A percentile compares a stretch with the other conserved stretches of the same genome.
These are phyloP conservation scores for Penicillium egyptiacum DNA, from an alignment of 495 filamentous ascomycete genomes.

Conservation along the genomic window DNA sequence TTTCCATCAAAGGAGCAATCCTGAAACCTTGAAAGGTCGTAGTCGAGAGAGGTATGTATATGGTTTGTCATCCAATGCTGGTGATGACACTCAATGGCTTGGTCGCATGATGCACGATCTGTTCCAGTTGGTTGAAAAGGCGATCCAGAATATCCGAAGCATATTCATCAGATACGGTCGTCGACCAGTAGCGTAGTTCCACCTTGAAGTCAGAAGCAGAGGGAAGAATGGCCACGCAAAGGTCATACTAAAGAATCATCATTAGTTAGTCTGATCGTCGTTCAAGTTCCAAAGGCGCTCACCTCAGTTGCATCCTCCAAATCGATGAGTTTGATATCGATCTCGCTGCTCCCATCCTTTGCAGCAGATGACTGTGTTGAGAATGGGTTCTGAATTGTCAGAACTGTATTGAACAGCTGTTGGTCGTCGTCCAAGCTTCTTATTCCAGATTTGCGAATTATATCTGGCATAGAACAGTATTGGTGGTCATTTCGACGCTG, in stretches of 20 bases:
- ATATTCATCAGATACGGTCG: neutral
- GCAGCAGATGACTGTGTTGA: neutral
- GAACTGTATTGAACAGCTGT: neutral
- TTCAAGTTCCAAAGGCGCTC: neutral
- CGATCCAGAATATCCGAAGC: neutral
- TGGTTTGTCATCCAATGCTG: neutral
- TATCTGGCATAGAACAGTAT: neutral
- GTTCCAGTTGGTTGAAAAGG: neutral
- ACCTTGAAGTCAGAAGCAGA: neutral
- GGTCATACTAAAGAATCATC: neutral
- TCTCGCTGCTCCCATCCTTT: neutral
- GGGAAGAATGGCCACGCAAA: neutral
- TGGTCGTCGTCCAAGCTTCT: neutral
- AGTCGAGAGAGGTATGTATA: neutral
- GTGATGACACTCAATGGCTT: neutral
- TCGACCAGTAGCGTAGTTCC: neutral
- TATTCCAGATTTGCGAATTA: neutral
- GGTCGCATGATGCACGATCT: neutral
- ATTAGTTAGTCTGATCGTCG: neutral
- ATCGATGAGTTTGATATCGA: neutral
- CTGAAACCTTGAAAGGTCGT: neutral
- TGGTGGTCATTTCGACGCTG: neutral
- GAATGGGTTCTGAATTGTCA: neutral
- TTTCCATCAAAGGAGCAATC: neutral
- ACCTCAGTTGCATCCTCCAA: conserved; percentile 3